Evolutionary conservation across 2,329 filamentous ascomycete genomes (phyloP).

Genomic region (Fusarium sp.): DNA sequence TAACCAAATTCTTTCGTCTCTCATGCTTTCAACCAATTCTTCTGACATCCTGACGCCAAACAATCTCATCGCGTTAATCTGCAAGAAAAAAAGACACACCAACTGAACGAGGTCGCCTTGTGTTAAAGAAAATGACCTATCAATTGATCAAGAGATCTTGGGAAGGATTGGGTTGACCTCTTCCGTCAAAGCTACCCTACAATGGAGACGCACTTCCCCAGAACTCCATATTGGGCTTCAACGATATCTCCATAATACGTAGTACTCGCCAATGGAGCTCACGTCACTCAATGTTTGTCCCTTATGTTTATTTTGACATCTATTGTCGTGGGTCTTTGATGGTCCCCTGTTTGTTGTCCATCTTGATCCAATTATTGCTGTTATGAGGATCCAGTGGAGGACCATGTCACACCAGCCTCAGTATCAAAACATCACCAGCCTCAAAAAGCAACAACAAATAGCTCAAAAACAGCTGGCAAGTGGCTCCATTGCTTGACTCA

Average conservation of each 20-base stretch:
- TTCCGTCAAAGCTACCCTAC: neutral
- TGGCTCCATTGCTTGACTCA: neutral
- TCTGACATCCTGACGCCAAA: too few species aligned
- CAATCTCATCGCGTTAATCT: neutral
- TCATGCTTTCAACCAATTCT: neutral
- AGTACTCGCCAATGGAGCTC: fast-evolving
- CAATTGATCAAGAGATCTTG: neutral
- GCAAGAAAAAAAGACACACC: neutral
- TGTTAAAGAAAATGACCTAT: neutral
- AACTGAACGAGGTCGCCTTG: neutral
- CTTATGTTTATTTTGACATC: neutral
- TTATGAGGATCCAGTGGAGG: neutral
- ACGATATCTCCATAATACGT: neutral
- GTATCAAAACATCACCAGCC: neutral
- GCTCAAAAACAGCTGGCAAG: neutral
- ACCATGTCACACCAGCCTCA: neutral
- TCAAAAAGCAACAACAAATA: slow-evolving; percentile 12
- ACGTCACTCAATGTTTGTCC: neutral
- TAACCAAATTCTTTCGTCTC: neutral
- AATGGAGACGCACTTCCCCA: neutral
- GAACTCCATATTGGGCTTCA: too few species aligned
- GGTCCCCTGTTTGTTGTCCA: neutral
- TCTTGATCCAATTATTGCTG: neutral
- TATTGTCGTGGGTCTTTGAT: neutral
- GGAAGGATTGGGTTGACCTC: neutral